Conservation (phyloP, 1,284 basidiomycete species). For the Ganoderma sp. region DNA sequence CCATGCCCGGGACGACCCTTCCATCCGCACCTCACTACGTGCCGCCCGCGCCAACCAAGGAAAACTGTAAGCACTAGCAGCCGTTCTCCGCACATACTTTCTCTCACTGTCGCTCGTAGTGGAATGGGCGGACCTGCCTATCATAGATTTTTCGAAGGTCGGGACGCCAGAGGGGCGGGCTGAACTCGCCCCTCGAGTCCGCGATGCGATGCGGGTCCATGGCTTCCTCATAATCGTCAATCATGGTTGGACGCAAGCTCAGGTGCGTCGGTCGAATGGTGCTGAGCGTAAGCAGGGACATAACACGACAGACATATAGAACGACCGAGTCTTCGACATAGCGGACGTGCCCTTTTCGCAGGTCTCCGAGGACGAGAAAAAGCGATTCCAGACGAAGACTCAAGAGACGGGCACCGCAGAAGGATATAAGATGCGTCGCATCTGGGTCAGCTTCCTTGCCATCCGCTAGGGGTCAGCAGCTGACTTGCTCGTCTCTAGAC, state of each 20-base stretch:
- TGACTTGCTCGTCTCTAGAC: conserved; percentile 30
- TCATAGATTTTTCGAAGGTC: conserved; percentile 64
- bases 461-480: neutral
- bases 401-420: conserved; percentile 53
- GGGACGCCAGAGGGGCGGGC: conserved; percentile 52
- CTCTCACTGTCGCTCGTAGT: conserved; percentile 44
- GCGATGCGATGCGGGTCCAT: conserved; percentile 62
- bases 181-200: conserved; percentile 53
- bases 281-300: no score
- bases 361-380: conserved; percentile 58
- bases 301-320: neutral
- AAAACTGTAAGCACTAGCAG: conserved; percentile 38
- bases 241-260: conserved; percentile 54
- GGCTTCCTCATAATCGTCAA: conserved; percentile 70
- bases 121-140: conserved; percentile 70
- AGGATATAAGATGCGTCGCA: conserved; percentile 56
- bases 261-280: conserved; percentile 42
- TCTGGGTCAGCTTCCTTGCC: conserved; percentile 43
- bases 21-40: conserved; percentile 42
- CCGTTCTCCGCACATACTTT: neutral
- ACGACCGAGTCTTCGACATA: conserved; percentile 58
- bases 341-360: conserved; percentile 59
- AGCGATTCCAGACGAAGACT: conserved; percentile 48
- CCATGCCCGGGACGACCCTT: conserved; percentile 22
- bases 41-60: conserved; percentile 42